Percentiles rank a stretch among this genome's conserved stretches.
phyloP scores from a whole-genome alignment of 805 yeast genomes.

The Candida easanensis region DNA sequence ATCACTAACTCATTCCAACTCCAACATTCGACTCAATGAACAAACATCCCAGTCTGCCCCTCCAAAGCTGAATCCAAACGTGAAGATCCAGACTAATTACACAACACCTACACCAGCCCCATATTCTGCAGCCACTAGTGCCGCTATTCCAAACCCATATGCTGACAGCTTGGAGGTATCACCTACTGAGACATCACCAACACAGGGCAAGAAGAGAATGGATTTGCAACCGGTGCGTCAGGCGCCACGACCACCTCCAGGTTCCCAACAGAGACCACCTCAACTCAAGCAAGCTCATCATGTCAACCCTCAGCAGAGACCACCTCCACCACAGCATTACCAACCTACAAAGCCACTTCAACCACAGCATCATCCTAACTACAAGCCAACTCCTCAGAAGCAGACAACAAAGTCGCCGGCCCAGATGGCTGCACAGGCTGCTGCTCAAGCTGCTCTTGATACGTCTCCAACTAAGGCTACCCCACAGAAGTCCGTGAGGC shows the following conservation, averaged over 20 bases:
- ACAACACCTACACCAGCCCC: constrained; percentile 2
- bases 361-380: constrained; percentile 28
- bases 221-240: constrained; percentile 27
- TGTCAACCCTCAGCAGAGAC: constrained; percentile 19
- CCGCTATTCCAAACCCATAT: constrained; percentile 25
- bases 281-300: constrained; percentile 14
- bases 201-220: constrained; percentile 11
- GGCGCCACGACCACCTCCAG: constrained; percentile 29
- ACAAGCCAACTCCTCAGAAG: constrained; percentile 19
- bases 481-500: constrained; percentile 29
- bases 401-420: constrained; percentile 18
- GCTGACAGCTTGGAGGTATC: constrained; percentile 12
- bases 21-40: constrained; percentile 8
- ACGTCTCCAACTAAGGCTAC: constrained; percentile 21
- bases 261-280: constrained; percentile 1
- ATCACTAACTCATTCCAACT: constrained; percentile 9
- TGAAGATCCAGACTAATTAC: constrained; percentile 30
- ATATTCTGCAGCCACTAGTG: neutral
- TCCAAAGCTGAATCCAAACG: constrained; percentile 30
- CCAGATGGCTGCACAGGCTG: constrained; percentile 30
- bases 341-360: constrained; percentile 25
- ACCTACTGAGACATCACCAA: constrained; percentile 15
- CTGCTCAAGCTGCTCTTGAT: constrained; percentile 35
- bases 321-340: constrained; percentile 11
- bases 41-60: constrained; percentile 48